Evolutionary conservation across 2,329 filamentous ascomycete species (phyloP).

Genomic region (Colletotrichum sp.): DNA sequence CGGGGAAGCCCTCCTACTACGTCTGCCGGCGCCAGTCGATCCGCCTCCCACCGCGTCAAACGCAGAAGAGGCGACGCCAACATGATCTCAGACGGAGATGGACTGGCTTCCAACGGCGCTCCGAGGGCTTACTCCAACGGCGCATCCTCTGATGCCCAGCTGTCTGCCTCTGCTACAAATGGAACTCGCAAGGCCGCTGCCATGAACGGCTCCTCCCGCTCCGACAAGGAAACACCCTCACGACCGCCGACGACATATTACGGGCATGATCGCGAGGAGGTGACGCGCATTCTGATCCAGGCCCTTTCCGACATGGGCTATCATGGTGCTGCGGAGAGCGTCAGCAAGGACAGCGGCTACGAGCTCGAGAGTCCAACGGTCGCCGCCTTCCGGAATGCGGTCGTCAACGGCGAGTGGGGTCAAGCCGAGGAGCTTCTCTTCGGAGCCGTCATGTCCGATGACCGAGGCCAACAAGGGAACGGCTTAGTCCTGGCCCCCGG

Average conservation of each 20-base stretch:
- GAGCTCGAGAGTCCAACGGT: slow-evolving; percentile 87
- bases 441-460: slow-evolving; percentile 44
- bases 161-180: slow-evolving; percentile 42
- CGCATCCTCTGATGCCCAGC: slow-evolving; percentile 48
- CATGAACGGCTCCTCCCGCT: slow-evolving; percentile 26
- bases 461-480: slow-evolving; percentile 41
- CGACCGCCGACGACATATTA: slow-evolving; percentile 60
- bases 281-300: slow-evolving; percentile 91
- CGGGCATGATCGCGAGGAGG: slow-evolving; percentile 90
- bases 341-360: slow-evolving; percentile 84
- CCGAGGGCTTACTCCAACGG: slow-evolving; percentile 63
- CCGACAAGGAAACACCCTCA: slow-evolving; percentile 32
- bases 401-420: slow-evolving; percentile 81
- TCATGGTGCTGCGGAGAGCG: slow-evolving; percentile 71
- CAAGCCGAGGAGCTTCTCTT: slow-evolving; percentile 85
- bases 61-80: slow-evolving; percentile 64
- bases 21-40: slow-evolving; percentile 25
- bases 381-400: slow-evolving; percentile 81
- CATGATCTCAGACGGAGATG: slow-evolving; percentile 69
- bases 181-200: slow-evolving; percentile 39
- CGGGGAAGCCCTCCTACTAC: slow-evolving; percentile 29
- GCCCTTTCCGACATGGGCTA: slow-evolving; percentile 90
- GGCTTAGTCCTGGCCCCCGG: slow-evolving; percentile 78
- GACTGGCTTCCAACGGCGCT: slow-evolving; percentile 55
- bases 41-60: slow-evolving; percentile 36